Conservation (phyloP, 805 yeast genomes). For the Ogataea glucozyma region DNA sequence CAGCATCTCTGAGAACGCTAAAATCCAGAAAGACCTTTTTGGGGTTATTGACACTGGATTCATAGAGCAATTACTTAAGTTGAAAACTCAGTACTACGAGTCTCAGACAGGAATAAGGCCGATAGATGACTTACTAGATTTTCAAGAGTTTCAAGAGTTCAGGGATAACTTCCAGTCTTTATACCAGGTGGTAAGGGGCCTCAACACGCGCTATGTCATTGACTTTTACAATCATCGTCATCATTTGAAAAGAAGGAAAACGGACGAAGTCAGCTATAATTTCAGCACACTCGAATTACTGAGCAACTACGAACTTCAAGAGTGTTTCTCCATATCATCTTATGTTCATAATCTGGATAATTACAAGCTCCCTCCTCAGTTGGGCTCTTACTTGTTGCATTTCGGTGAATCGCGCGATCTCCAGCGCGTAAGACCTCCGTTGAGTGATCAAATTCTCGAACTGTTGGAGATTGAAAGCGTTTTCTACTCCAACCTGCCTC, state of each 20-base stretch:
- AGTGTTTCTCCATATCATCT: constrained; percentile 17
- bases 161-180: constrained; percentile 10
- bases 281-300: constrained; percentile 15
- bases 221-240: constrained; percentile 1
- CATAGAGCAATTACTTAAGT: constrained; percentile 10
- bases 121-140: constrained; percentile 3
- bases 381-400: constrained; percentile 20
- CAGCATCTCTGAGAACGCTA: constrained; percentile 14
- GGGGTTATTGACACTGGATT: constrained; percentile 13
- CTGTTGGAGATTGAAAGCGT: constrained; percentile 9
- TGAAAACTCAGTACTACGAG: constrained; percentile 16
- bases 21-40: constrained; percentile 13
- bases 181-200: constrained; percentile 15
- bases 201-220: constrained; percentile 7
- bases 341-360: constrained; percentile 15
- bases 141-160: constrained; percentile 10
- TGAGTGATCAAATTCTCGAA: constrained; percentile 4
- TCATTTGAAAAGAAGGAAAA: constrained; percentile 14
- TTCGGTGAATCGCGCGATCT: constrained; percentile 10
- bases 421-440: background rate
- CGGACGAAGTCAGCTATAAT: constrained; percentile 13
- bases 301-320: constrained; percentile 7
- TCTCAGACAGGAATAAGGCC: constrained; percentile 8
- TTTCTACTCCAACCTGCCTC: constrained; percentile 15
- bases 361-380: constrained; percentile 15